phyloP scores from a whole-genome alignment of 805 yeast genomes.

The Lipomyces sp. region DNA sequence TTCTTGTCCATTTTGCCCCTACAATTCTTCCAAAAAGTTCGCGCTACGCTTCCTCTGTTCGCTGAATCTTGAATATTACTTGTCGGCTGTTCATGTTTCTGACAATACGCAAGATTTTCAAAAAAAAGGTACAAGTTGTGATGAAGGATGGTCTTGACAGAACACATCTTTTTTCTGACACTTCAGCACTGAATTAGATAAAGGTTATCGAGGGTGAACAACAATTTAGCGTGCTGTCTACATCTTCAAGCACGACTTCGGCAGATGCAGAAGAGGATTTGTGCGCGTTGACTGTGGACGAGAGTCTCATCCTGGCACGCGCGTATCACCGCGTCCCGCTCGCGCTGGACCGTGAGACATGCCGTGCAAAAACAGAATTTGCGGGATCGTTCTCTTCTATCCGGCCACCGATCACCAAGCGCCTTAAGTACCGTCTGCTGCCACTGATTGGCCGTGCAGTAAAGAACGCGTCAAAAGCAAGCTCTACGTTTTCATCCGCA shows the following conservation, averaged over 20 bases:
- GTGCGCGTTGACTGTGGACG: neutral
- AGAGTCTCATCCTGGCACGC: neutral
- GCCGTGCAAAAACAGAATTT: neutral
- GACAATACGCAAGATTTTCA: neutral
- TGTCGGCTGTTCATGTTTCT: neutral
- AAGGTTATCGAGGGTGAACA: slow-evolving; percentile 2
- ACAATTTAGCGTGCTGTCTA: slow-evolving; percentile 12
- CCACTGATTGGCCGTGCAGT: neutral
- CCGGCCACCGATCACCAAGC: slow-evolving; percentile 9
- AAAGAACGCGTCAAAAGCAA: neutral
- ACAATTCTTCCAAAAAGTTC: neutral
- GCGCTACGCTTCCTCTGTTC: neutral
- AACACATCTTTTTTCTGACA: neutral
- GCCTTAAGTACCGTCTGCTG: neutral
- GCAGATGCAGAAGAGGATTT: neutral
- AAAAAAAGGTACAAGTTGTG: neutral
- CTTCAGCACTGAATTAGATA: neutral
- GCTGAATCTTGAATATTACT: neutral
- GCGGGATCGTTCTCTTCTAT: slow-evolving; percentile 5
- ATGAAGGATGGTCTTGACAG: neutral
- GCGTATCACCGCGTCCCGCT: slow-evolving; percentile 1
- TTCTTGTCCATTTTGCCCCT: neutral
- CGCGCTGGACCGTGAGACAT: neutral
- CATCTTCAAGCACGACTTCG: neutral
- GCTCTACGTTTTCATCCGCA: neutral